A percentile compares a stretch with the other conserved stretches of the same genome.
These are phyloP conservation scores for Antrodiella citrinella DNA, from an alignment of 768 basidiomycete genomes.

Conservation along the genomic window DNA sequence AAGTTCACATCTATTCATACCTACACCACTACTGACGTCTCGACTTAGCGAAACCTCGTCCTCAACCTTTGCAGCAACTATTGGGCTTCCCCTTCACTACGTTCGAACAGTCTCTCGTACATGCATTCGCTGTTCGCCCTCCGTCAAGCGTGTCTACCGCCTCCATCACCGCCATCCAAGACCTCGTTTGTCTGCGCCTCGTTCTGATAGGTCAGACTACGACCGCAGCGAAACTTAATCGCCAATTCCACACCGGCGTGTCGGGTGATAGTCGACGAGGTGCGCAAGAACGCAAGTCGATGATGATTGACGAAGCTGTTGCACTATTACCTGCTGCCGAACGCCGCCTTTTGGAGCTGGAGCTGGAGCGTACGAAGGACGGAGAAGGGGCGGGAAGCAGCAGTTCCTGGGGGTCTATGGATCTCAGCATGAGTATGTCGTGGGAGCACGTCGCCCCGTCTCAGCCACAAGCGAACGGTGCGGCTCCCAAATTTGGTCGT, in stretches of 20 bases:
- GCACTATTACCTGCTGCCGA: conserved; percentile 55
- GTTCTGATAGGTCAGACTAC: conserved; percentile 63
- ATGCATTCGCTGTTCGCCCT: conserved; percentile 50
- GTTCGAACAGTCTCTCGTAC: conserved; percentile 54
- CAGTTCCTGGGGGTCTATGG: conserved; percentile 17
- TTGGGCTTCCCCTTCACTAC: conserved; percentile 57
- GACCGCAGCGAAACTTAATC: conserved; percentile 72
- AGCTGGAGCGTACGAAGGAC: conserved; percentile 33
- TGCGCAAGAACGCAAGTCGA: conserved; percentile 49
- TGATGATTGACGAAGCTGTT: conserved; percentile 59
- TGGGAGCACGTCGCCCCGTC: conserved; percentile 46
- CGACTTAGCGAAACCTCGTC: conserved; percentile 47
- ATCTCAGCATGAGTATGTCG: conserved; percentile 49
- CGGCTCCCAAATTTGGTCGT: conserved; percentile 7
- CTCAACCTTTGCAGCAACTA: conserved; percentile 49
- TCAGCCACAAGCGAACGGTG: conserved; percentile 12
- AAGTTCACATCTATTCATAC: conserved; percentile 23
- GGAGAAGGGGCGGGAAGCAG: conserved; percentile 11
- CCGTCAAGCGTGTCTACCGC: conserved; percentile 37
- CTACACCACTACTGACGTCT: neutral
- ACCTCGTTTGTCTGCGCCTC: conserved; percentile 72
- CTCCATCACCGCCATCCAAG: conserved; percentile 56
- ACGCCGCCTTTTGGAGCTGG: conserved; percentile 51
- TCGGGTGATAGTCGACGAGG: conserved; percentile 25
- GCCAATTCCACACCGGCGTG: conserved; percentile 39